These are phyloP conservation scores for Fraxinus latifolia DNA, from an alignment of 305 asterid genomes.

Conservation along the genomic window DNA sequence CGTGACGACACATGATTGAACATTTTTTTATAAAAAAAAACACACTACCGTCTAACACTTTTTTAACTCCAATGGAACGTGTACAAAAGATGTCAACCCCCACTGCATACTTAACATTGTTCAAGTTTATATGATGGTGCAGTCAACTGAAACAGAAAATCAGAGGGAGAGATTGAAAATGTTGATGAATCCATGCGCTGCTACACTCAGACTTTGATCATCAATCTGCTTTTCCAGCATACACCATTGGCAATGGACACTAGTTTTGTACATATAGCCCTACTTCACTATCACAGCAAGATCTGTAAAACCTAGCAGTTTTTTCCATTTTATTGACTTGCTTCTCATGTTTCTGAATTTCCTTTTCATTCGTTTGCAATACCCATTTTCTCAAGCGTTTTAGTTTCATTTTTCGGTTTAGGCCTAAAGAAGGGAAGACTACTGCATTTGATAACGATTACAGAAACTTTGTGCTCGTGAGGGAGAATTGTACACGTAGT, in stretches of 20 bases:
- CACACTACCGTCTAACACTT: no score
- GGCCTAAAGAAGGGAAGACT: conserved; percentile 65
- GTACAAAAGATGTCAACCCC: no score
- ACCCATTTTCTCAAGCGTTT: background rate
- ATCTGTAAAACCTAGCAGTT: background rate
- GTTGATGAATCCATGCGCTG: background rate
- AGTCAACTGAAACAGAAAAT: background rate
- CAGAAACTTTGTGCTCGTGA: conserved; percentile 48
- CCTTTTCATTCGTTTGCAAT: conserved; percentile 6
- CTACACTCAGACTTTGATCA: no score
- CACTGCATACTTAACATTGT: no score
- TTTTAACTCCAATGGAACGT: no score
- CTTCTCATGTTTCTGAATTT: background rate
- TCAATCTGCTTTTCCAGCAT: no score
- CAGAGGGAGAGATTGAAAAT: background rate
- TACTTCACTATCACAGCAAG: background rate
- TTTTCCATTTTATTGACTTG: background rate
- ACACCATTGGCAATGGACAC: no score
- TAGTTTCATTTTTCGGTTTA: conserved; percentile 33
- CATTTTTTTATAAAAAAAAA: no score
- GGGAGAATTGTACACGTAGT: conserved; percentile 62
- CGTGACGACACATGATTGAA: no score
- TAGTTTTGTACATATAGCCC: no score
- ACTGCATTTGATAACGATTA: conserved; percentile 65
- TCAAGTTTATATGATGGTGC: background rate